phyloP scores from a whole-genome alignment of 2,329 filamentous ascomycete species.

The Fonsecaea pedrosoi region DNA sequence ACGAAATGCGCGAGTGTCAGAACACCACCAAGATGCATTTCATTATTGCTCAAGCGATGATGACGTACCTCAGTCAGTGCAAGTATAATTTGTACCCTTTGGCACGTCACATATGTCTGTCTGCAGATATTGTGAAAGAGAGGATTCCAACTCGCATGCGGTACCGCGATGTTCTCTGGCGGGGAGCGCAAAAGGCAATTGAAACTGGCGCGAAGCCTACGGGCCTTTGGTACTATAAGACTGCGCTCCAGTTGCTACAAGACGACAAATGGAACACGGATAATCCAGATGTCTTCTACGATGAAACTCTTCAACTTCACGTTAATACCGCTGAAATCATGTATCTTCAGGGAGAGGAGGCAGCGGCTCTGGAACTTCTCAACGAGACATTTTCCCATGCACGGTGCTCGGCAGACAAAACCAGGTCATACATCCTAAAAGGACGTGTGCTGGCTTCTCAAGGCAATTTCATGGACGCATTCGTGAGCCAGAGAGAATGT shows the following conservation, averaged over 20 bases:
- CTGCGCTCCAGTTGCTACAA: constrained; percentile 80
- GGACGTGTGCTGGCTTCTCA: constrained; percentile 78
- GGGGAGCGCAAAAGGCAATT: constrained; percentile 77
- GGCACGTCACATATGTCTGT: constrained; percentile 81
- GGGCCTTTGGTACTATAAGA: constrained; percentile 79
- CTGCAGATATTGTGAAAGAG: constrained; percentile 74
- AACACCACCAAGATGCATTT: constrained; percentile 85
- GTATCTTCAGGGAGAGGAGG: constrained; percentile 75
- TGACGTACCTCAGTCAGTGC: constrained; percentile 71
- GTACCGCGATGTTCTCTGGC: constrained; percentile 77
- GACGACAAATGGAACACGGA: constrained; percentile 76
- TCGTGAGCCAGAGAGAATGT: constrained; percentile 73
- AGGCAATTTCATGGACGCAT: constrained; percentile 73
- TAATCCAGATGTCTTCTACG: constrained; percentile 76
- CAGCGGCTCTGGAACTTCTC: constrained; percentile 72
- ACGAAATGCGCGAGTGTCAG: constrained; percentile 70
- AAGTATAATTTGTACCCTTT: constrained; percentile 71
- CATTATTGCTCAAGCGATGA: constrained; percentile 79
- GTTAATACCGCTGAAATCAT: constrained; percentile 82
- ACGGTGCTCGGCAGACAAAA: constrained; percentile 76
- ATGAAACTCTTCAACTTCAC: constrained; percentile 82
- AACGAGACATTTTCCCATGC: constrained; percentile 73
- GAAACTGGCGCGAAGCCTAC: constrained; percentile 84
- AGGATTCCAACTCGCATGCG: constrained; percentile 66
- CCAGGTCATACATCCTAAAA: constrained; percentile 81